phyloP scores from a whole-genome alignment of 306 rosid species.

The Cajanus cajan region DNA sequence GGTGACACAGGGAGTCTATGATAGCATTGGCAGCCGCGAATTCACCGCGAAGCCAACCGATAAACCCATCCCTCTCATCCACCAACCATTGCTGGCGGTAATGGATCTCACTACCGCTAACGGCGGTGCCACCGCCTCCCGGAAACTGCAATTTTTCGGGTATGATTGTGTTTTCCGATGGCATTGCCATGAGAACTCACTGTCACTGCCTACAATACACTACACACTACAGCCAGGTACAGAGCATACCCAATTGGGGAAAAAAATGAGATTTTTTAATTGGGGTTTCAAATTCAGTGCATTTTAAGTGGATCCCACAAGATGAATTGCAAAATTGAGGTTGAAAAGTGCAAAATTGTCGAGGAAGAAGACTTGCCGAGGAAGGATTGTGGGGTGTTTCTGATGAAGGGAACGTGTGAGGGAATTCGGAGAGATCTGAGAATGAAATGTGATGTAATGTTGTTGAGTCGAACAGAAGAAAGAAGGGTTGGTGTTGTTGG shows the following conservation, averaged over 20 bases:
- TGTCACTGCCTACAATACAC: conserved; percentile 26
- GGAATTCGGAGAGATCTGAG: conserved; percentile 1
- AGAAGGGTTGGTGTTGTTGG: not conserved
- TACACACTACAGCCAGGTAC: conserved; percentile 37
- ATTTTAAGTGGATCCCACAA: not conserved
- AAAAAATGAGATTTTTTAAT: not conserved
- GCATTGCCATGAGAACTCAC: conserved; percentile 71
- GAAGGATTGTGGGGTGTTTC: not conserved
- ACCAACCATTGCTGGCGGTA: conserved; percentile 76
- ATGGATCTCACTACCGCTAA: conserved; percentile 49
- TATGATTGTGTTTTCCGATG: conserved; percentile 61
- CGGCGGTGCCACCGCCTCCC: conserved; percentile 10
- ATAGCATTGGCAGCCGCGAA: conserved; percentile 85
- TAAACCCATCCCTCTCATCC: conserved; percentile 82
- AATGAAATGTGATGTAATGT: not conserved
- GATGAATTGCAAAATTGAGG: not conserved
- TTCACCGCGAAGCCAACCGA: conserved; percentile 76
- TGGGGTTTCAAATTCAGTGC: not conserved
- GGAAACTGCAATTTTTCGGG: conserved; percentile 63
- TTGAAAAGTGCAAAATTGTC: not conserved
- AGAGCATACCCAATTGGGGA: conserved; percentile 46
- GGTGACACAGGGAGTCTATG: conserved; percentile 72
- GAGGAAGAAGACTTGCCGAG: not conserved
- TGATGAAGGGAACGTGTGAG: not conserved
- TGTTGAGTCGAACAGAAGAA: not conserved